A percentile compares a stretch with the other conserved stretches of the same genome.
Conservation (phyloP, 2,329 filamentous ascomycete species). For the Trichoderma lentiforme region DNA sequence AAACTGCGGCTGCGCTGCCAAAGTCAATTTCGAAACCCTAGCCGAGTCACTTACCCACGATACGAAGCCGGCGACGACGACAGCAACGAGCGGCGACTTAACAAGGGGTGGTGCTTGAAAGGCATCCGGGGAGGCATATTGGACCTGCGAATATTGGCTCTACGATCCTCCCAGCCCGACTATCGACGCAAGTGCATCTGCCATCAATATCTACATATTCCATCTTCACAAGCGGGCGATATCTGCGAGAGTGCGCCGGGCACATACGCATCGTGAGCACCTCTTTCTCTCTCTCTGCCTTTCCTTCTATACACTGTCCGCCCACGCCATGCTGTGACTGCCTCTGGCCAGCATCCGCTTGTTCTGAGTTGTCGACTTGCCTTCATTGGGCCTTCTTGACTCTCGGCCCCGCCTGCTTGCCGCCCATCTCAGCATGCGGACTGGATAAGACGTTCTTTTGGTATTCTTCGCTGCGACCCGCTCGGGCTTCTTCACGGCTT, state of each 20-base stretch:
- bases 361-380: conserved; percentile 4
- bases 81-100: neutral
- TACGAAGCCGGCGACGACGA: neutral
- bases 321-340: conserved; percentile 18
- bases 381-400: conserved; percentile 14
- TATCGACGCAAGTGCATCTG: neutral
- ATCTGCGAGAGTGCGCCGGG: neutral
- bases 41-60: neutral
- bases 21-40: conserved; percentile 9
- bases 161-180: neutral
- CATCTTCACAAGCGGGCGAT: neutral
- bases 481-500: conserved; percentile 17
- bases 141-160: conserved; percentile 1
- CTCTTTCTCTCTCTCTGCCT: neutral
- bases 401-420: conserved; percentile 16
- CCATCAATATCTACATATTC: neutral
- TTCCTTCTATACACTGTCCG: neutral
- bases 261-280: conserved; percentile 17
- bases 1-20: neutral
- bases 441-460: conserved; percentile 13
- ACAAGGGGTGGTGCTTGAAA: neutral
- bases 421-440: conserved; percentile 15
- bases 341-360: conserved; percentile 3
- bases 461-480: conserved; percentile 8
- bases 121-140: conserved; percentile 4